Base-by-base conservation (phyloP, 2,329 filamentous ascomycete genomes). In the Ophiostoma angusticollis region DNA sequence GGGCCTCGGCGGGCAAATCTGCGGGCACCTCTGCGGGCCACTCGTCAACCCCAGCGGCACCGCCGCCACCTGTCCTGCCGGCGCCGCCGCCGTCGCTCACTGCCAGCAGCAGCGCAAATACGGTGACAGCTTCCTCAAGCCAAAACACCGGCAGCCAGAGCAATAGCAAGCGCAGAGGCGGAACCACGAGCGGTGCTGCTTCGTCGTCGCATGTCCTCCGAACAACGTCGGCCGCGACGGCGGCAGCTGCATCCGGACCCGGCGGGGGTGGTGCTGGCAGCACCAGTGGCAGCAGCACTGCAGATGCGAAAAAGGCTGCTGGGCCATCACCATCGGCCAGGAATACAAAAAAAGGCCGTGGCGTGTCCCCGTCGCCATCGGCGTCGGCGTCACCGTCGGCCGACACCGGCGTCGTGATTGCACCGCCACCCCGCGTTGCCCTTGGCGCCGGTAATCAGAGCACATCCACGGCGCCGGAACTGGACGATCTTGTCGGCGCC, bases 341-440 rank as follows among this genome's bases (percentile, higher is more conserved):
- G n/a, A n/a, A n/a, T n/a, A n/a, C n/a, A n/a, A n/a, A n/a, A n/a
- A n/a, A n/a, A n/a, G n/a, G n/a, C n/a, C n/a, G n/a, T n/a, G n/a
- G n/a, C n/a, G n/a, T n/a, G n/a, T n/a, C n/a, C n/a, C n/a, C n/a
- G n/a, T n/a, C n/a, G n/a, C n/a, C n/a, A n/a, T n/a, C n/a, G 9
- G 18, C 33, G 6, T 40, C 39, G 48, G 38, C 49, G 48, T 45
- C 51, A 51, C 40, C 44, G 31, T 34, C 30, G n/a, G 23, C 24
- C 30, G 40, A 38, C 40, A 32, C 49, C 43, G 50, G 48, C 41
- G 53, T 45, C 42, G 49, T 62, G 45, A 62, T 64, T 41, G 53
- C 62, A 25, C 52, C 60, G 36, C 58, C 61, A 29, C 61, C 62
- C 11, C 60, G 61, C 25, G 62, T 58, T 23, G 60, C 62, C 39